Evolutionary conservation across 164 flowering plant species (phyloP), one percentile per base, ranked within the genome.

Genomic region (Cinnamomum micranthum): DNA sequence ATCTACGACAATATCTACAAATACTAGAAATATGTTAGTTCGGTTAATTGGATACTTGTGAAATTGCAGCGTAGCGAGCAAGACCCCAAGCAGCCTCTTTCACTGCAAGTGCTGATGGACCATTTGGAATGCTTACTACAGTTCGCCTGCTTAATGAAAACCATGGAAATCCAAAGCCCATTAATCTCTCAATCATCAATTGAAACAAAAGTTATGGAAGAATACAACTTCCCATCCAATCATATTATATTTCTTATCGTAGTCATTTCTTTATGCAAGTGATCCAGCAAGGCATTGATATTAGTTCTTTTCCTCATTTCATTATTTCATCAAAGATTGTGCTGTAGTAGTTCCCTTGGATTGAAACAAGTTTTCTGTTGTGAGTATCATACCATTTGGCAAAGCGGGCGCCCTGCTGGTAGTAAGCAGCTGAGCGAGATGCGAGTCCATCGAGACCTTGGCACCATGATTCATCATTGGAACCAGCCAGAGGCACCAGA

Each of bases 21-120:
- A 41, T 41, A 41, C 47, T 41, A 41, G 13, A 55, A 55, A 15
- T 15, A 55, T 55, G 20, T 15, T 19, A 14, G n/a, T 55, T 55
- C 2, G n/a, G 60, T 55, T 15, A 55, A 19, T 55, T 55, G 60
- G n/a, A 77, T 80, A 90, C 93, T 75, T 92, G 93, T 70, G 93
- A 83, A 71, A 92, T 90, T 68, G 93, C 90, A 69, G 97, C 97
- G 74, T 90, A 91, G 70, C 93, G 95, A 55, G 97, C 95, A n/a
- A 92, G 92, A 72, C 95, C 94, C 97, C 95, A 92, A 69, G 95
- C 95, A 41, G 97, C 97, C 86, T 92, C 97, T 83, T 92, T 91
- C 74, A 90, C 91, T 20, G 95, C 95, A 67, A 92, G 80, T 70
- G 93, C 95, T 70, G 95, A 89, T 71, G 95, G 97, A 52, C 97